phyloP scores from a whole-genome alignment of 768 basidiomycete species.

The Tulasnella calospora region DNA sequence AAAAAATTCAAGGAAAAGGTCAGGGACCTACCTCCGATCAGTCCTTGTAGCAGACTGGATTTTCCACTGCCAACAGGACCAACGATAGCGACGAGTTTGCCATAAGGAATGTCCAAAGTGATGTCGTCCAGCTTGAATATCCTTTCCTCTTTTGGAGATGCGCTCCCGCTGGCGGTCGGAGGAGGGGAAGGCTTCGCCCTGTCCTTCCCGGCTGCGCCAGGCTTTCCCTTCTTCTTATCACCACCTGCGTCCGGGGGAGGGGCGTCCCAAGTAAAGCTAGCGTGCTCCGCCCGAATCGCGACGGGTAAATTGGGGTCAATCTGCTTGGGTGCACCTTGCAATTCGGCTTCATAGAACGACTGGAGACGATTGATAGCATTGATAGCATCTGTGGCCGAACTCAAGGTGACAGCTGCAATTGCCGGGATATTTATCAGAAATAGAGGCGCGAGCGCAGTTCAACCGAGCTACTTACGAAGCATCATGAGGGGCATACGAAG shows the following conservation, averaged over 20 bases:
- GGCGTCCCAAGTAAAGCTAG: conserved; percentile 76
- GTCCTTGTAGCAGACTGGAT: conserved; percentile 30
- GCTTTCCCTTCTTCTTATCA: conserved; percentile 36
- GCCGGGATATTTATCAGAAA: conserved; percentile 49
- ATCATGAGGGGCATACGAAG: conserved; percentile 79
- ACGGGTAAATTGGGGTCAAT: conserved; percentile 43
- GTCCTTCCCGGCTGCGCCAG: conserved; percentile 31
- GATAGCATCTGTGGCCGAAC: conserved; percentile 75
- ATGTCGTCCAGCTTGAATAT: conserved; percentile 65
- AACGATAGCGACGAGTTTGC: conserved; percentile 66
- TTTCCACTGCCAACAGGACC: conserved; percentile 73
- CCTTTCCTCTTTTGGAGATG: conserved; percentile 36
- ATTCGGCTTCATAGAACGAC: conserved; percentile 80
- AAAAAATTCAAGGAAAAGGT: neutral
- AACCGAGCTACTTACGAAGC: conserved; percentile 33
- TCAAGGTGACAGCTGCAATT: conserved; percentile 41
- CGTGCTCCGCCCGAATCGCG: neutral
- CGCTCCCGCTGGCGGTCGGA: conserved; percentile 15
- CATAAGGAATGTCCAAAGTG: conserved; percentile 42
- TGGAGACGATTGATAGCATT: conserved; percentile 74
- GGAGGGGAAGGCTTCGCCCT: conserved; percentile 26
- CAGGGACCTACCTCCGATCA: neutral
- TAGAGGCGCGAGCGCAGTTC: conserved; percentile 33
- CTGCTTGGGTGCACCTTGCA: conserved; percentile 53
- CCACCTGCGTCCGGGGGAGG: conserved; percentile 51